phyloP scores from a whole-genome alignment of 768 basidiomycete genomes.

The Crepidotus variabilis region DNA sequence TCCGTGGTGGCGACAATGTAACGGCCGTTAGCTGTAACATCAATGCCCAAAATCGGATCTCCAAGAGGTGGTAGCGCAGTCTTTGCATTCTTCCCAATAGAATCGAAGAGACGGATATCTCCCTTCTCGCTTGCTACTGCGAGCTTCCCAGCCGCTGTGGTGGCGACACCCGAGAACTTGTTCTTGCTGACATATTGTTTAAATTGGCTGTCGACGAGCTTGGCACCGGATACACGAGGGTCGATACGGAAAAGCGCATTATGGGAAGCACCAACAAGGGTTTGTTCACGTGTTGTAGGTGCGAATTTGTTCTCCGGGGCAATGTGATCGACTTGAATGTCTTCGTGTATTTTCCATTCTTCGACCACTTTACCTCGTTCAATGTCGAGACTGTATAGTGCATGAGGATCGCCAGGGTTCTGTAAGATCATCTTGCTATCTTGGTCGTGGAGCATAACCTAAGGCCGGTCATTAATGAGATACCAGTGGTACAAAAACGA shows the following conservation, averaged over 20 bases:
- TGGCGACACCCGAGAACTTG: slow-evolving; percentile 89
- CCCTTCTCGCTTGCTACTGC: slow-evolving; percentile 97
- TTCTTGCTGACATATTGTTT: slow-evolving; percentile 97
- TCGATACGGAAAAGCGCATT: slow-evolving; percentile 98
- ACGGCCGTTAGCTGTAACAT: slow-evolving; percentile 90
- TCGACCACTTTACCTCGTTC: slow-evolving; percentile 95
- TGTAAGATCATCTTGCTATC: slow-evolving; percentile 94
- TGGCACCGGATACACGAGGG: slow-evolving; percentile 87
- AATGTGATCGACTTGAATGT: slow-evolving; percentile 82
- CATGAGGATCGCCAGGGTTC: slow-evolving; percentile 76
- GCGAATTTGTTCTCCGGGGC: slow-evolving; percentile 94
- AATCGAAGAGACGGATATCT: slow-evolving; percentile 91
- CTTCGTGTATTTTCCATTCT: slow-evolving; percentile 97
- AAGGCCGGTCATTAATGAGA: not conserved
- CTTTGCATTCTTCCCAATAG: slow-evolving; percentile 98
- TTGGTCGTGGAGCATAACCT: slow-evolving; percentile 98
- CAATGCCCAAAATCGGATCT: slow-evolving; percentile 92
- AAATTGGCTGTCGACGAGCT: slow-evolving; percentile 91
- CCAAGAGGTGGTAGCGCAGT: slow-evolving; percentile 94
- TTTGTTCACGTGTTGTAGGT: slow-evolving; percentile 88
- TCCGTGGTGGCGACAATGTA: slow-evolving; percentile 96
- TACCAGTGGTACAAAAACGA: not conserved
- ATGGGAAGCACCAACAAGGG: slow-evolving; percentile 88
- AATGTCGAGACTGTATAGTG: slow-evolving; percentile 88
- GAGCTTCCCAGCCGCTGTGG: slow-evolving; percentile 81